Conservation (phyloP, 1,284 basidiomycete genomes). For the Trametes versicolor region DNA sequence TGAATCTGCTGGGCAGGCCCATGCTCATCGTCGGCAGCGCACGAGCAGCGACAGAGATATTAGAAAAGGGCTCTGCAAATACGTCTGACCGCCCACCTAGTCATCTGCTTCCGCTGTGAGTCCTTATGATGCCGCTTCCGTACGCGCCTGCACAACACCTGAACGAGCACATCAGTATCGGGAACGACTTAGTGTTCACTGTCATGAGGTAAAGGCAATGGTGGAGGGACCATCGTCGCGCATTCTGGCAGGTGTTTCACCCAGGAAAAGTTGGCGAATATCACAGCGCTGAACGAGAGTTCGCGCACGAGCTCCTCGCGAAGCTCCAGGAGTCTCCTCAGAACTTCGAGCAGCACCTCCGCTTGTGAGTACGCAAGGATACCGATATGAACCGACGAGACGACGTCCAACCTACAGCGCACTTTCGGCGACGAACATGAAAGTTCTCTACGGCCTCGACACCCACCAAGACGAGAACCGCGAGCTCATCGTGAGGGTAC, state of each 20-base stretch:
- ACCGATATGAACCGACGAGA: too few relatives aligned
- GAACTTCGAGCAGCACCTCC: neutral
- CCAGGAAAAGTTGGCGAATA: slow-evolving; percentile 6
- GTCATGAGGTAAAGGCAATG: slow-evolving; percentile 17
- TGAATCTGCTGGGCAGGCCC: neutral
- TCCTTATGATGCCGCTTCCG: neutral
- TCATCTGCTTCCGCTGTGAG: neutral
- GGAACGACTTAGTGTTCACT: slow-evolving; percentile 6
- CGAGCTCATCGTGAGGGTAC: neutral
- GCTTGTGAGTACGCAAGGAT: neutral
- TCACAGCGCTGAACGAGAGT: neutral
- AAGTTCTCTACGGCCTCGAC: slow-evolving; percentile 26
- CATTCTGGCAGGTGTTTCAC: slow-evolving; percentile 25
- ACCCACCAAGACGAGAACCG: slow-evolving; percentile 12
- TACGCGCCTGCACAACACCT: neutral
- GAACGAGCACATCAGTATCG: slow-evolving; percentile 4
- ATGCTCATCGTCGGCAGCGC: slow-evolving; percentile 26
- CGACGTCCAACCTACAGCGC: neutral
- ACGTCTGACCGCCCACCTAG: too few relatives aligned
- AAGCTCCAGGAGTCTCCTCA: too few relatives aligned
- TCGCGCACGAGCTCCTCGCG: too few relatives aligned
- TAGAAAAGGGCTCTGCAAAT: too few relatives aligned
- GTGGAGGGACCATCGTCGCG: slow-evolving; percentile 23
- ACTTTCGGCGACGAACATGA: slow-evolving; percentile 13
- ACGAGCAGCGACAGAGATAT: neutral